phyloP scores from a whole-genome alignment of 2,329 filamentous ascomycete species.

The Pestalotiopsis sp. region DNA sequence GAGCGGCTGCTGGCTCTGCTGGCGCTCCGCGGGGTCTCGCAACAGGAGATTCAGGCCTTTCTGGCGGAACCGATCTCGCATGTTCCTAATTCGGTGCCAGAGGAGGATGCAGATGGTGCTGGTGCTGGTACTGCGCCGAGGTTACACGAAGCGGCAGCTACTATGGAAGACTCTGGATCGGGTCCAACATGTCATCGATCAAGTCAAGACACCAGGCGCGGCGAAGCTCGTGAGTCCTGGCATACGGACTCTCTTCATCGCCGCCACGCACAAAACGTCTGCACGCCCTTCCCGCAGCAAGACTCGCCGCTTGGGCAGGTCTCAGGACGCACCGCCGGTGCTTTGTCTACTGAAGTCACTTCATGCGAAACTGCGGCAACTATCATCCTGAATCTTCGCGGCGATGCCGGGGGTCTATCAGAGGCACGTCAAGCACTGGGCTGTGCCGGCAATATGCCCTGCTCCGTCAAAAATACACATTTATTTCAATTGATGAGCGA shows the following conservation, averaged over 20 bases:
- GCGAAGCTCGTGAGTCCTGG: neutral
- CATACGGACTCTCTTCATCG: too few species aligned
- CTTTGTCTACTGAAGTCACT: slow-evolving; percentile 18
- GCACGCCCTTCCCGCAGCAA: neutral
- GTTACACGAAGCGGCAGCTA: neutral
- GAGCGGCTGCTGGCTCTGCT: slow-evolving; percentile 46
- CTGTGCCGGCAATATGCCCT: slow-evolving; percentile 24
- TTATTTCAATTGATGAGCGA: slow-evolving; percentile 35
- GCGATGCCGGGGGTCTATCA: slow-evolving; percentile 23
- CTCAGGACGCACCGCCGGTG: too few species aligned
- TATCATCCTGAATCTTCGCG: slow-evolving; percentile 30
- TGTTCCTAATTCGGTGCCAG: neutral
- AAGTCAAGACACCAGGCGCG: neutral
- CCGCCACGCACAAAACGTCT: neutral
- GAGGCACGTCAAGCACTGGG: slow-evolving; percentile 23
- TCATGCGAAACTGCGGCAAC: slow-evolving; percentile 31
- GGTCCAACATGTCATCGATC: neutral
- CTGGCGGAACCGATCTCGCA: slow-evolving; percentile 19
- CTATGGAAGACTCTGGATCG: neutral
- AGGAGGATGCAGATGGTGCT: neutral
- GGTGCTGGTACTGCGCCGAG: neutral
- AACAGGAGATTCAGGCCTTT: slow-evolving; percentile 43
- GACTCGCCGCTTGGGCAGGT: too few species aligned
- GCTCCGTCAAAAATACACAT: slow-evolving; percentile 33
- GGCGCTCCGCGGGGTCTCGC: slow-evolving; percentile 39